phyloP scores from a whole-genome alignment of 2,329 filamentous ascomycete species.

The Sporothrix inflata region DNA sequence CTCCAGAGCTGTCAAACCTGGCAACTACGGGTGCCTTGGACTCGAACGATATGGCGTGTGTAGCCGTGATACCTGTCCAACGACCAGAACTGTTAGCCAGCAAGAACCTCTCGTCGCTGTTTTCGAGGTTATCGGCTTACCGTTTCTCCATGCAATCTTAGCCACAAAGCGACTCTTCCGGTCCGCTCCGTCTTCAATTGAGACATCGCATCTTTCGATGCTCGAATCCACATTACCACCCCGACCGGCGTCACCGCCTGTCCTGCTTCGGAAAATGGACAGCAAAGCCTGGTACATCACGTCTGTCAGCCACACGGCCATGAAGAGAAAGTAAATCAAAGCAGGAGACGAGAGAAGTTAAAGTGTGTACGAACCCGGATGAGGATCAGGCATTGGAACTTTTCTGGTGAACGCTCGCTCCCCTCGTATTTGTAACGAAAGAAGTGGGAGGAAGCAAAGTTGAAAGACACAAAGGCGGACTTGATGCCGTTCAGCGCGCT shows the following conservation, averaged over 20 bases:
- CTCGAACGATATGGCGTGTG: slow-evolving; percentile 76
- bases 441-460: slow-evolving; percentile 68
- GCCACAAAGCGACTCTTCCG: slow-evolving; percentile 74
- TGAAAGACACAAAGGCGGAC: slow-evolving; percentile 75
- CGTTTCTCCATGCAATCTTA: slow-evolving; percentile 74
- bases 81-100: neutral
- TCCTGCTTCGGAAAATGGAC: slow-evolving; percentile 72
- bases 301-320: neutral
- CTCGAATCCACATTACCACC: slow-evolving; percentile 67
- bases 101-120: no score
- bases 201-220: slow-evolving; percentile 75
- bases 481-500: slow-evolving; percentile 80
- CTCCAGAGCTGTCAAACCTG: slow-evolving; percentile 69
- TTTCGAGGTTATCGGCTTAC: slow-evolving; percentile 42
- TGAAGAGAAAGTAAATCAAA: neutral
- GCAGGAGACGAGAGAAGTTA: no score
- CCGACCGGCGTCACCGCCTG: slow-evolving; percentile 58
- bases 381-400: slow-evolving; percentile 75
- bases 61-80: slow-evolving; percentile 68
- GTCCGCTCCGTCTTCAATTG: slow-evolving; percentile 70
- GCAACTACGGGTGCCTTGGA: slow-evolving; percentile 74
- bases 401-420: slow-evolving; percentile 53
- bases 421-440: slow-evolving; percentile 71
- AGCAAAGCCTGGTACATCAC: slow-evolving; percentile 59
- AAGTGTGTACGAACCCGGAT: slow-evolving; percentile 58